Conservation (phyloP, 495 filamentous ascomycete genomes). For the Pyrenula aspistea region DNA sequence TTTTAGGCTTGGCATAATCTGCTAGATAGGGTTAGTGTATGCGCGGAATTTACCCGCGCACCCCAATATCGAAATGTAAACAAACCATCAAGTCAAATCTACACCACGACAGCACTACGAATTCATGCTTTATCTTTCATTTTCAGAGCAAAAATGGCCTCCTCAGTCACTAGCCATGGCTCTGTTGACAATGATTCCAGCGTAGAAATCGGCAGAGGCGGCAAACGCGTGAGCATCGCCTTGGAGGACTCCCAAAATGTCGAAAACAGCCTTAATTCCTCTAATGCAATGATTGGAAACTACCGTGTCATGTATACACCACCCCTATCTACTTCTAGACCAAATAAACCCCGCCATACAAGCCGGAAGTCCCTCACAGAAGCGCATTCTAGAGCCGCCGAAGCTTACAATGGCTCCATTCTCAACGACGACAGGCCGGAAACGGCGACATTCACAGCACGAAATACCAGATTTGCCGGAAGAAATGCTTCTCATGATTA, state of each 20-base stretch:
- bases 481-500: constrained; percentile 31
- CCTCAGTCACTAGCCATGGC: neutral
- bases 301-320: constrained; percentile 30
- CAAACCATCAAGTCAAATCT: neutral
- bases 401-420: constrained; percentile 42
- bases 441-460: constrained; percentile 29
- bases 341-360: neutral
- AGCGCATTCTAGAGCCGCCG: constrained; percentile 42
- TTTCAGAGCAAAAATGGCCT: too few relatives aligned
- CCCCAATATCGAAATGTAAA: neutral
- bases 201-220: constrained; percentile 32
- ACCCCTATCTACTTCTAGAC: constrained; percentile 20
- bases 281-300: constrained; percentile 32
- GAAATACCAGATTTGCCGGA: constrained; percentile 44
- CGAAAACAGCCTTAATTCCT: constrained; percentile 34
- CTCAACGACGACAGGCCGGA: constrained; percentile 39
- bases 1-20: too few relatives aligned
- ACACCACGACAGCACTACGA: neutral
- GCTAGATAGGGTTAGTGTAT: too few relatives aligned
- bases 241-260: constrained; percentile 31
- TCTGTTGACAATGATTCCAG: constrained; percentile 23
- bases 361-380: constrained; percentile 30
- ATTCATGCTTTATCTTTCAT: neutral
- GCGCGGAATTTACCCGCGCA: too few relatives aligned
- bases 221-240: constrained; percentile 18